These are phyloP conservation scores for Erysimum cheiranthoides DNA, from an alignment of 345 rosid species.

Conservation along the genomic window DNA sequence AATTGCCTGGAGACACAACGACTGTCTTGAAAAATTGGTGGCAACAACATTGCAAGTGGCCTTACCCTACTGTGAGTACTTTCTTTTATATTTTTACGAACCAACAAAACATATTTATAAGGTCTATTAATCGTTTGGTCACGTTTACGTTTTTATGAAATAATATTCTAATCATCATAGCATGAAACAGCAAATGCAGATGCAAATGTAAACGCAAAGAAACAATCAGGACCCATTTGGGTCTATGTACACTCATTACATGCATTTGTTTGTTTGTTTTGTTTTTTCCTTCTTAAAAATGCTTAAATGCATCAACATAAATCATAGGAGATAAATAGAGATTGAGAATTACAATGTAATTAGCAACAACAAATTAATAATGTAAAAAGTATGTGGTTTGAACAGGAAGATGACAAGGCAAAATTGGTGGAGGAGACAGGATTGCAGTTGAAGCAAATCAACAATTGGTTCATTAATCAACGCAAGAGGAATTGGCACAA, in stretches of 20 bases:
- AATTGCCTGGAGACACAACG: slow-evolving; percentile 97
- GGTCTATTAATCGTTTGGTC: neutral
- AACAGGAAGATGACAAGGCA: slow-evolving; percentile 98
- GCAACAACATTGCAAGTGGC: slow-evolving; percentile 99
- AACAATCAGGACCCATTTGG: neutral
- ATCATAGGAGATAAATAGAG: neutral
- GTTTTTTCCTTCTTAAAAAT: neutral
- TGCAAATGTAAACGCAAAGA: neutral
- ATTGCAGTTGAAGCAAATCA: slow-evolving; percentile 94
- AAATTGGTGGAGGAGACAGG: slow-evolving; percentile 99
- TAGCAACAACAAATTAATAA: neutral
- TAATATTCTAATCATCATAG: neutral
- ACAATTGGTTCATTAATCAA: slow-evolving; percentile 99
- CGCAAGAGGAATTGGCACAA: slow-evolving; percentile 98
- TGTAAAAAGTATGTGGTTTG: neutral
- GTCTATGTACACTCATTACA: neutral
- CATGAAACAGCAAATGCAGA: neutral
- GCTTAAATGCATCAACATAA: neutral
- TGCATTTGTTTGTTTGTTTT: neutral
- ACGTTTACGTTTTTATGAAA: neutral
- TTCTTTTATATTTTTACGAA: neutral
- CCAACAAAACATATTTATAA: neutral
- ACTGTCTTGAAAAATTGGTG: slow-evolving; percentile 94
- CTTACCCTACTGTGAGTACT: slow-evolving; percentile 89
- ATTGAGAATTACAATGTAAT: neutral